Conservation (phyloP, 441 rosid species). For the Erodium chrysanthum region DNA sequence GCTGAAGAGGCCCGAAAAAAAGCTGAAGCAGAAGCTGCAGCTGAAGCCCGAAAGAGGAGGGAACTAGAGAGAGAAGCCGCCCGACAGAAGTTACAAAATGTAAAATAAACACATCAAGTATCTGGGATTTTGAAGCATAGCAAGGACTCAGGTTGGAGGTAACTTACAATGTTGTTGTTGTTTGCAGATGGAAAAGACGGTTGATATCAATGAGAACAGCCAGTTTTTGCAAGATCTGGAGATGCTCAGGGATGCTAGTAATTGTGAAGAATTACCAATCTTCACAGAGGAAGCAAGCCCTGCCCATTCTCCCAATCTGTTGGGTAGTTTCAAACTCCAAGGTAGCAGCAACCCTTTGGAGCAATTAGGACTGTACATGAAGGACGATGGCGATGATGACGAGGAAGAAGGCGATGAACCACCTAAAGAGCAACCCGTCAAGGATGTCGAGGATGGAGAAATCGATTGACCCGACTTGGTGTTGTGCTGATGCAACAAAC, state of each 20-base stretch:
- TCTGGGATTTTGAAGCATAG: not conserved
- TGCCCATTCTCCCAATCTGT: constrained; percentile 28
- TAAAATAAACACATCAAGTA: constrained; percentile 15
- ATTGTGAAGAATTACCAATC: constrained; percentile 37
- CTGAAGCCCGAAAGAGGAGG: constrained; percentile 64
- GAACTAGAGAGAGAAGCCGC: constrained; percentile 85
- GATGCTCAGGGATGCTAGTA: constrained; percentile 44
- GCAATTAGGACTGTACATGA: constrained; percentile 72
- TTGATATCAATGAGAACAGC: constrained; percentile 68
- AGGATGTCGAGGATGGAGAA: constrained; percentile 51
- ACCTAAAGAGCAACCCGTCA: constrained; percentile 24
- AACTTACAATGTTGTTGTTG: not conserved
- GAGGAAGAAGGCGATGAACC: constrained; percentile 39
- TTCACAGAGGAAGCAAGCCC: constrained; percentile 50
- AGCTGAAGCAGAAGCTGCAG: constrained; percentile 72
- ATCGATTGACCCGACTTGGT: constrained; percentile 17
- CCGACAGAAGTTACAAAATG: constrained; percentile 71
- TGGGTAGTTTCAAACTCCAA: constrained; percentile 63
- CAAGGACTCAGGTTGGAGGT: not conserved
- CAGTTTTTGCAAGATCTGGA: constrained; percentile 72
- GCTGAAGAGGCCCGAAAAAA: constrained; percentile 69
- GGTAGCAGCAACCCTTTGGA: constrained; percentile 58
- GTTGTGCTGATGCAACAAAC: no score
- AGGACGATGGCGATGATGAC: constrained; percentile 66
- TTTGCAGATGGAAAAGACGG: constrained; percentile 83